phyloP scores from a whole-genome alignment of 495 filamentous ascomycete species.

The Delitschia confertaspora region DNA sequence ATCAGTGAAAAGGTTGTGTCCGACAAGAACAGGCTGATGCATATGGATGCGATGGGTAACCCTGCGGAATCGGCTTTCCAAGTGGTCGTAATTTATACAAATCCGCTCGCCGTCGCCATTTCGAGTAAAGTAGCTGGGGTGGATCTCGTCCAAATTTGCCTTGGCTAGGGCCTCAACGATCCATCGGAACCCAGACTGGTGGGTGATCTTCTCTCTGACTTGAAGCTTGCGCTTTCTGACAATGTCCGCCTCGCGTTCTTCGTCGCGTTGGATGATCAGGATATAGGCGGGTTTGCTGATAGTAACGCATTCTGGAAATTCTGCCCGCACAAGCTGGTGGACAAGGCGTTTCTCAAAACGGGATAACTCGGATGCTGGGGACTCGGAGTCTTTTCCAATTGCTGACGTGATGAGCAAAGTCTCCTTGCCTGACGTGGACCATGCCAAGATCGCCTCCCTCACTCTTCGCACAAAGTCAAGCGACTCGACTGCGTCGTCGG shows the following conservation, averaged over 20 bases:
- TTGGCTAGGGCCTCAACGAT: conserved; percentile 60
- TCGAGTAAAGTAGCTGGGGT: conserved; percentile 36
- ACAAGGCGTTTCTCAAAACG: conserved; percentile 52
- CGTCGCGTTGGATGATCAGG: conserved; percentile 44
- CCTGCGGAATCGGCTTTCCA: conserved; percentile 31
- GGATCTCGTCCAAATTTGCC: conserved; percentile 46
- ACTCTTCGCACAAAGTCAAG: conserved; percentile 45
- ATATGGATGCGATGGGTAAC: conserved; percentile 37
- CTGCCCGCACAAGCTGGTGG: conserved; percentile 55
- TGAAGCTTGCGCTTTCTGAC: conserved; percentile 35
- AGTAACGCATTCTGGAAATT: conserved; percentile 50
- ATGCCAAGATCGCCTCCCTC: conserved; percentile 43
- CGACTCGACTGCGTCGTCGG: conserved; percentile 46
- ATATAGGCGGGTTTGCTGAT: conserved; percentile 43
- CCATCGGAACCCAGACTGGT: conserved; percentile 57
- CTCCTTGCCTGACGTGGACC: conserved; percentile 31
- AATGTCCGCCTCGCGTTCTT: conserved; percentile 40
- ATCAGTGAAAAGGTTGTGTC: conserved; percentile 72
- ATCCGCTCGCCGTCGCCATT: conserved; percentile 23
- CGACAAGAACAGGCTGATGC: conserved; percentile 51
- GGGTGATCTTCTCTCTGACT: conserved; percentile 39
- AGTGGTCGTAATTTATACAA: conserved; percentile 27
- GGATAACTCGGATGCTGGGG: conserved; percentile 12
- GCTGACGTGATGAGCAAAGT: conserved; percentile 12
- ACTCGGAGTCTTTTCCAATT: conserved; percentile 3